Base-by-base conservation (phyloP, 352 stramenopile species). In the Phytophthora ramorum region DNA sequence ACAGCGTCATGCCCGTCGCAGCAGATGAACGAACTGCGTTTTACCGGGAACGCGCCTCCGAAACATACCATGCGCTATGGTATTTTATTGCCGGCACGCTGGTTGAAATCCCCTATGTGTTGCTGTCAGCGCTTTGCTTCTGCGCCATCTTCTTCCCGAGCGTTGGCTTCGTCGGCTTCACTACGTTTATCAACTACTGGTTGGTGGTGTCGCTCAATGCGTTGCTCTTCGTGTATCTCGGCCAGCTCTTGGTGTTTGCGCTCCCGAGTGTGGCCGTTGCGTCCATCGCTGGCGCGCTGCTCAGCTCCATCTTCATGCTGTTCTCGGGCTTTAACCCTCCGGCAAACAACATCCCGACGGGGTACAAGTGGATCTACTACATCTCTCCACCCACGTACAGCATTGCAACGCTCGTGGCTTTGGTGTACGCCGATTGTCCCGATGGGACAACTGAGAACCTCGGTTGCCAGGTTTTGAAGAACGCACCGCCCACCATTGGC, bases 1-100 rank as follows among this genome's bases (percentile, higher is more conserved):
- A 95, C 55, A 91, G 71, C 10, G 81, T 94, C 19, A 75, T 97
- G 44, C 79, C 89, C 10, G 71, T 97, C 3, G 83, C 93, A 20
- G 73, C 88, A 48, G 80, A 85, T 9, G 90, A 98, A 52, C 79
- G 94, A 35, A 92, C 93, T 20, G 87, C 93, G 40, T 98, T 96
- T 69, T 98, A 98, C 79, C 79, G 93, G 7, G 94, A 98, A 67
- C 91, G 96, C 24, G 83, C 89, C 14, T 83, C 91, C 16, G 67
- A 94, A 65, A 98, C 96, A 60, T 99, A 99, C 64, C 81, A 89
- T 45, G 70, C 87, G 26, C 59, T 85, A 2, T 88, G 90, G 65
- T 95, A 98, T 60, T 87, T 85, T 22, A 62, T 97, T 8, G 83
- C 87, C 3, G 86, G 84, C 34, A 93, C 79, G 7, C 24, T 98